Base-by-base conservation (phyloP, 1,284 basidiomycete species). In the Pholiota adiposa region DNA sequence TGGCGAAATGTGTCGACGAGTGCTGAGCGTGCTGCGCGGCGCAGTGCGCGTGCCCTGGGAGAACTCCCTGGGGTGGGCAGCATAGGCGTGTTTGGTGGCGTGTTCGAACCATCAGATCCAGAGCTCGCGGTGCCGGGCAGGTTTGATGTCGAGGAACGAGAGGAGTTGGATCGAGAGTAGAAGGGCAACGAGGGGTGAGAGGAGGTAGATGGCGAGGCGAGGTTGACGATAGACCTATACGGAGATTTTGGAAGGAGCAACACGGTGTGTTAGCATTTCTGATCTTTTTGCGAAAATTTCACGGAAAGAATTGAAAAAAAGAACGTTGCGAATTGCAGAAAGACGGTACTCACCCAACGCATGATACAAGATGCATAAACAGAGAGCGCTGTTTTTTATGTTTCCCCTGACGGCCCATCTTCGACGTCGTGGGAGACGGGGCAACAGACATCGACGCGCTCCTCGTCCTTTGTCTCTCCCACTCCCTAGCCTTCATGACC, bases 1-100 rank as follows among this genome's bases (percentile, higher is more conserved):
- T 82, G 82, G 18, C 92, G 83, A 71, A 88, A 94, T 3, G 86
- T 81, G 69, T 95, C 91, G 14, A 94, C 83, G 11, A 95, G 81
- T 2, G 83, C 76, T 8, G 91, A 89, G 33, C 92, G 88, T 2
- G 92, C 92, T 59, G 84, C 83, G 52, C 83, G 79, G 29, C 91
- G 85, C 58, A 92, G 82, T 36, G 69, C 67, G 21, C 77, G 74
- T n/a, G 79, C 57, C 41, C 65, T 67, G 51, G 68, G 63, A 55
- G 68, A 70, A 34, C 69, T 56, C 12, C 61, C 59, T 38, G 67
- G 60, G 21, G 58, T 23, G 41, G 59, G 51, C 54, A 63, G 3
- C 43, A 51, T 49, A 5, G 53, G 51, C 34, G 58, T 43, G 27
- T 36, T 48, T 49, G 51, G 56, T 49, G 51, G 56, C 53, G 36